Evolutionary conservation across 2,329 filamentous ascomycete genomes (phyloP), one percentile per base, ranked within the genome.

Genomic region (Alternaria triticimaculans): DNA sequence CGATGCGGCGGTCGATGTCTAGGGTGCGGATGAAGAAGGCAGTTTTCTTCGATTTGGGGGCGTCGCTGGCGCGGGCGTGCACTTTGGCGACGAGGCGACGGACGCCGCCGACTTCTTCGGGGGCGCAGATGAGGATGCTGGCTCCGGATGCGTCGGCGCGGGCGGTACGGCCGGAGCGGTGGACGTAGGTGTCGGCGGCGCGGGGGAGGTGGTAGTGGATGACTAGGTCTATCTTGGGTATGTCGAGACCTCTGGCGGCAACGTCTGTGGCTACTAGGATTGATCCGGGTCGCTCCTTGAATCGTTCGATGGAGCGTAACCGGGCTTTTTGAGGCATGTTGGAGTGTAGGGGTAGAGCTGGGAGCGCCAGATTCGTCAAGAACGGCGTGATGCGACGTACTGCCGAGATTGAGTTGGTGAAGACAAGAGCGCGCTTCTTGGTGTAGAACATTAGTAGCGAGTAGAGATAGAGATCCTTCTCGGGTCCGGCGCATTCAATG

Each of bases 401-500:
- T 3, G 95, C 92, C 56, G 92, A 92, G 79, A 99, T 97, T 48
- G 94, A 97, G 82, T 99, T 99, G 26, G 94, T 94, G 79, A 99
- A 99, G 51, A 99, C 89, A 3, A 99, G 85, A 0, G 93, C 94
- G 30, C 94, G 91, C 41, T 90, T 87, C 51, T 90, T 90, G 2
- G 92, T 90, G 76, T 97, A 92, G 60, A 97, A 88, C 3, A 97
- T 86, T 0, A 98, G 86, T 9, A 97, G 85, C 0, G 94, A 87
- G 81, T 99, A 99, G 44, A 98, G 89, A 70, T 95, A 98, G 10
- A 99, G 88, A 79, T 99, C 96, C 87, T 99, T 99, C 78, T 99
- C 96, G 81, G 94, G 94, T 6, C 93, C 93, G 43, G 89, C 91
- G 75, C 96, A 99, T 81, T 98, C 94, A 28, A 99, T 88, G 44